Base-by-base conservation (phyloP, 768 basidiomycete genomes). In the Chlorophyllum brunneum region DNA sequence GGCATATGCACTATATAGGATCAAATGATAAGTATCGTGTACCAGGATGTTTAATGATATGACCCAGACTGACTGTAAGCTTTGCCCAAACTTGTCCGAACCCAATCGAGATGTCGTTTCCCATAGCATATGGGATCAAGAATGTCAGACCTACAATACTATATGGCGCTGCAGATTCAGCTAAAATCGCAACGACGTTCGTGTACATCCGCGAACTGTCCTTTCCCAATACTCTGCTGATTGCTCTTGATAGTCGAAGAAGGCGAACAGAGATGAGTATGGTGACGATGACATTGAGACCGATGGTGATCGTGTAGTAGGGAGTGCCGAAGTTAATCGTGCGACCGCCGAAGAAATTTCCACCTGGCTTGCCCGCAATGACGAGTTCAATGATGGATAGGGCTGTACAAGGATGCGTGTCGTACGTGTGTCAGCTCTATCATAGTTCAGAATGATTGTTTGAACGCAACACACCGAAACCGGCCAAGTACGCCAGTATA, bases 51-150 rank as follows among this genome's bases (percentile, higher is more conserved):
- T 20, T 26, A 3, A 22, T 24, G 26, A 27, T 27, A 23, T 11
- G 22, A 15, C 37, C 7, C 13, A 29, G 15, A 67, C 71, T 42
- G 51, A 75, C 74, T 36, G 68, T 66, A 50, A 74, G 63, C 55
- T 72, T 73, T 2, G 70, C 67, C 67, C 71, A 75, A 18, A 74
- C 66, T 40, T 70, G 70, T 22, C 68, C 69, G 51, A 75, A 68
- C 7, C 68, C 66, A 30, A 68, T 66, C 3, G 65, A 62, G 9
- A 67, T 62, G 5, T 62, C 61, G 45, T 63, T 66, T 29, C 64
- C 63, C 18, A 66, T 54, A 2, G 70, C 71, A 55, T 72, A 73
- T 3, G 70, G 65, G 54, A 72, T 63, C 34, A 74, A 58, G 56
- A 71, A 72, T 54, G 66, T 64, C 49, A 74, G 61, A 2, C 72